Conservation (phyloP, 768 basidiomycete species). For the Neoboletus magnificus region DNA sequence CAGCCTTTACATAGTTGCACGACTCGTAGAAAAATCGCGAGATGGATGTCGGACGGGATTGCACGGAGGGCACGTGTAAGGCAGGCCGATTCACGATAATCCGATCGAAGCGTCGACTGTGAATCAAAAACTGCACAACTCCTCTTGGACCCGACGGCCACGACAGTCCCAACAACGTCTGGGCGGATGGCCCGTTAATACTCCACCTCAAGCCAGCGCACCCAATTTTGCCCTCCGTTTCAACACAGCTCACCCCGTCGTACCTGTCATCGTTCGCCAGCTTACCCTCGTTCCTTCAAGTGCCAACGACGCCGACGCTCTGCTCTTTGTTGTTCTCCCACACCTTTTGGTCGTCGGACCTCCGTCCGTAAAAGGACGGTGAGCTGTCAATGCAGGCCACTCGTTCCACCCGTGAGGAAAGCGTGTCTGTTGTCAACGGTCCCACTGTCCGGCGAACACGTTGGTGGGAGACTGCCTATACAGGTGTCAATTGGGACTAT, state of each 20-base stretch:
- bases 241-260: not conserved
- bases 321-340: not conserved
- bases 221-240: not conserved
- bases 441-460: conserved; percentile 3
- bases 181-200: not conserved
- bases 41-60: not conserved
- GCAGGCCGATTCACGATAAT: conserved; percentile 20
- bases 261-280: not conserved
- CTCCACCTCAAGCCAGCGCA: not conserved
- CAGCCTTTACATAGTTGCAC: not conserved
- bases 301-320: not conserved
- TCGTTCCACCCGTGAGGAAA: conserved; percentile 8
- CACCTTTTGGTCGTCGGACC: not conserved
- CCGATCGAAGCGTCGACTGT: conserved; percentile 16
- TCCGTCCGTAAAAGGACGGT: conserved; percentile 6
- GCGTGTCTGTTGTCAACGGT: not conserved
- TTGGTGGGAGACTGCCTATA: conserved; percentile 12
- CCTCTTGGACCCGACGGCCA: not conserved
- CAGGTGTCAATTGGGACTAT: conserved; percentile 21
- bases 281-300: not conserved
- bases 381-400: conserved; percentile 11
- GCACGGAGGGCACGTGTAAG: conserved; percentile 13
- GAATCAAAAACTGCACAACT: conserved; percentile 14
- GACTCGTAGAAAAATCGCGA: not conserved
- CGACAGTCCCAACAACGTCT: not conserved